These are phyloP conservation scores for Chloris gayana DNA, from an alignment of 176 grass and related monocot species.

Conservation along the genomic window DNA sequence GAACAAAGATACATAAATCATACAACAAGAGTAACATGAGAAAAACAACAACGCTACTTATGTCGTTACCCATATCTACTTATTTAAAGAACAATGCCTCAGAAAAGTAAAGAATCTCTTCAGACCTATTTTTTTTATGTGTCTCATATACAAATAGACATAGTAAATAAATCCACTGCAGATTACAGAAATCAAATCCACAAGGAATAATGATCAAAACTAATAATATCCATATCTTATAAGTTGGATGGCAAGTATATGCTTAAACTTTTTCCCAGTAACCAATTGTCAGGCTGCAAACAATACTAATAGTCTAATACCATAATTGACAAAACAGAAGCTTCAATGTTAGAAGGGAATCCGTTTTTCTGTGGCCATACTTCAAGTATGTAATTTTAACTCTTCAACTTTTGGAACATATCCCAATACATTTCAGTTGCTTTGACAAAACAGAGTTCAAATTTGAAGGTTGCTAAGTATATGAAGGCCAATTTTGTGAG, in stretches of 20 bases:
- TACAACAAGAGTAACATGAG: background rate
- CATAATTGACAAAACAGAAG: slow-evolving; percentile 24
- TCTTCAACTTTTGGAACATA: background rate
- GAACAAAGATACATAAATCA: background rate
- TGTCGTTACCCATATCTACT: background rate
- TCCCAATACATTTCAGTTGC: background rate
- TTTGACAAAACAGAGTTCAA: background rate
- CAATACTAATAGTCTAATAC: background rate
- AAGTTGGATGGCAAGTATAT: slow-evolving; percentile 1
- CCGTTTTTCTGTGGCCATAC: slow-evolving; percentile 15
- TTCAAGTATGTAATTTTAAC: background rate
- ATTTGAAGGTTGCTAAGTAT: background rate
- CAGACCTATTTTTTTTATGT: background rate
- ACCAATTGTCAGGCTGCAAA: slow-evolving; percentile 1
- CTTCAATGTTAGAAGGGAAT: slow-evolving; percentile 12
- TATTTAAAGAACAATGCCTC: background rate
- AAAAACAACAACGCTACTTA: background rate
- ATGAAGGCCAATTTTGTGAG: background rate
- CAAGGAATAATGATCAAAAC: slow-evolving; percentile 9
- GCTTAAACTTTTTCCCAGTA: slow-evolving; percentile 16
- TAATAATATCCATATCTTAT: slow-evolving; percentile 4
- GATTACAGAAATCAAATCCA: background rate
- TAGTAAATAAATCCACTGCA: background rate
- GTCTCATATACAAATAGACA: background rate
- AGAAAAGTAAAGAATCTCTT: background rate